Conservation (phyloP, 2,329 filamentous ascomycete genomes). For the Claviceps africana region DNA sequence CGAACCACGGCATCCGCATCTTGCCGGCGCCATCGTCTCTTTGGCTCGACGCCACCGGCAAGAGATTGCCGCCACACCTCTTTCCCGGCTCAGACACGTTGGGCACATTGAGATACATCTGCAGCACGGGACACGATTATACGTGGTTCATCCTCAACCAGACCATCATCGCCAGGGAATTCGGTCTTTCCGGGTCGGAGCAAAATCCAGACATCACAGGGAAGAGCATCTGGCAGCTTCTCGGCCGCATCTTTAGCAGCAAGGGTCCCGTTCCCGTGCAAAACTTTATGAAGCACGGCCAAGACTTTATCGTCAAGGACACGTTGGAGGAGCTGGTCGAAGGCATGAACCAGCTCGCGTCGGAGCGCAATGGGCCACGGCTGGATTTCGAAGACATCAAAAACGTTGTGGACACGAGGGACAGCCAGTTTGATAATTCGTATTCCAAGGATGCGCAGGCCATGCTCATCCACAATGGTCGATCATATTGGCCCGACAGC, state of each 20-base stretch:
- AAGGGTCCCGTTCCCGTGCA: constrained; percentile 42
- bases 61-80: constrained; percentile 40
- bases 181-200: constrained; percentile 47
- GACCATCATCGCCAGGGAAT: constrained; percentile 45
- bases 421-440: constrained; percentile 39
- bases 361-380: constrained; percentile 28
- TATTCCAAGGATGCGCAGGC: constrained; percentile 48
- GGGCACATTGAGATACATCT: constrained; percentile 44
- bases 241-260: constrained; percentile 35
- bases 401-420: constrained; percentile 36
- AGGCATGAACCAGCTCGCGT: constrained; percentile 44
- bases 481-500: constrained; percentile 40
- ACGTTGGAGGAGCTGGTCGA: constrained; percentile 39
- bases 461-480: constrained; percentile 45
- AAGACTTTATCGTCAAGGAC: constrained; percentile 45
- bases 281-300: constrained; percentile 43
- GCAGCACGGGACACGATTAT: constrained; percentile 47
- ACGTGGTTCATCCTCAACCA: constrained; percentile 48
- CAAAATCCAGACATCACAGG: constrained; percentile 47
- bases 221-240: constrained; percentile 40
- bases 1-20: constrained; percentile 44
- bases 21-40: constrained; percentile 47
- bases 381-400: constrained; percentile 32
- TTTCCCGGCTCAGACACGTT: constrained; percentile 45
- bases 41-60: constrained; percentile 47